These are phyloP conservation scores for Calonectria honghensis DNA, from an alignment of 2,329 filamentous ascomycete species.

Conservation along the genomic window DNA sequence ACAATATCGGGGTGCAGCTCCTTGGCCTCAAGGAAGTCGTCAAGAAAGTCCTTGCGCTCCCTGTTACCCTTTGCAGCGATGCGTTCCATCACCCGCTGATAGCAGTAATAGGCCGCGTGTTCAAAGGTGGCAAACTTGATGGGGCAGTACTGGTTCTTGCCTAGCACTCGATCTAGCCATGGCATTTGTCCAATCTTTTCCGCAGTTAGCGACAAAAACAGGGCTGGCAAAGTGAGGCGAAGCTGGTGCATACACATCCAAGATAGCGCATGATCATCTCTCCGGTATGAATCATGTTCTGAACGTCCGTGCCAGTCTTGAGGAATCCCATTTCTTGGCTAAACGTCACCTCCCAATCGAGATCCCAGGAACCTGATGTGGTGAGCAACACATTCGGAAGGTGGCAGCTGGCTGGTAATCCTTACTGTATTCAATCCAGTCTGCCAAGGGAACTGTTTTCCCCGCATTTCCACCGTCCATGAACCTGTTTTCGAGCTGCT, in stretches of 20 bases:
- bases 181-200: constrained; percentile 25
- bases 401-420: background rate
- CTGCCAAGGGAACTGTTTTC: constrained; percentile 21
- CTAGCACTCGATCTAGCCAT: constrained; percentile 13
- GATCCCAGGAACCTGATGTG: constrained; percentile 21
- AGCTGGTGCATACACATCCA: constrained; percentile 11
- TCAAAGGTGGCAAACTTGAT: constrained; percentile 32
- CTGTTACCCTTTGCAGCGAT: constrained; percentile 5
- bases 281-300: constrained; percentile 27
- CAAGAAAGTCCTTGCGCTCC: constrained; percentile 27
- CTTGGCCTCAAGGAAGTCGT: constrained; percentile 27
- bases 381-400: background rate
- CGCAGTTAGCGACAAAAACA: constrained; percentile 20
- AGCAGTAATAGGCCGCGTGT: constrained; percentile 23
- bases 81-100: constrained; percentile 24
- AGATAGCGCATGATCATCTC: constrained; percentile 33
- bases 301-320: constrained; percentile 25
- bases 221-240: background rate
- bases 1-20: constrained; percentile 15
- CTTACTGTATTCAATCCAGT: constrained; percentile 30
- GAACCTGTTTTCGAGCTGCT: constrained; percentile 28
- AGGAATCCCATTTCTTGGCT: constrained; percentile 32
- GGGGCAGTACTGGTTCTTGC: constrained; percentile 27
- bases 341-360: constrained; percentile 28
- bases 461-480: constrained; percentile 17